Evolutionary conservation across 768 basidiomycete species (phyloP).

Genomic region (Termitomyces sp.): DNA sequence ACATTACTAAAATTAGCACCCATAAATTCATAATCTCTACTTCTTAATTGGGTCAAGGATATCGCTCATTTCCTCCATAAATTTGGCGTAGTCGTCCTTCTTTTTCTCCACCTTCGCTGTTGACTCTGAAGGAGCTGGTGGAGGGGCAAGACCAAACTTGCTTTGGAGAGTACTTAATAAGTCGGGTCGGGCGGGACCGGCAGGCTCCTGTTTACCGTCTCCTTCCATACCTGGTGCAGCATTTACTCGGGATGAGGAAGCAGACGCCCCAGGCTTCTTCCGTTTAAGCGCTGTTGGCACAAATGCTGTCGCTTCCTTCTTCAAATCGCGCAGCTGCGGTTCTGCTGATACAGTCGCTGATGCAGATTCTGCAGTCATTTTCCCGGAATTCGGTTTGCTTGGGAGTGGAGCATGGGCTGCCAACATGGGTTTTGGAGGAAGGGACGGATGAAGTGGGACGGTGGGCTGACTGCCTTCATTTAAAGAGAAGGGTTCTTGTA

Average conservation of each 20-base stretch:
- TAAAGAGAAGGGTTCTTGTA: constrained; percentile 75
- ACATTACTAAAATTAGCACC: not conserved
- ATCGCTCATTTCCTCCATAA: constrained; percentile 72
- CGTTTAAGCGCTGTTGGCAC: constrained; percentile 80
- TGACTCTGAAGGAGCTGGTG: constrained; percentile 14
- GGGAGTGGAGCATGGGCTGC: constrained; percentile 24
- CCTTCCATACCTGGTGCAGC: constrained; percentile 56
- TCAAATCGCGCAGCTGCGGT: constrained; percentile 86
- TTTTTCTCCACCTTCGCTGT: constrained; percentile 28
- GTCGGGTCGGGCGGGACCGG: constrained; percentile 52
- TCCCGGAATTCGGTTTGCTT: constrained; percentile 26
- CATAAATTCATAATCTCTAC: not conserved
- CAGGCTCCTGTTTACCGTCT: constrained; percentile 20
- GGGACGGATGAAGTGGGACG: constrained; percentile 32
- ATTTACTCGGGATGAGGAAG: constrained; percentile 42
- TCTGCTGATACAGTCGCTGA: constrained; percentile 77
- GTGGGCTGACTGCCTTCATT: constrained; percentile 41
- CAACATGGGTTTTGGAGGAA: constrained; percentile 35
- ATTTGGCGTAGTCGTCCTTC: constrained; percentile 72
- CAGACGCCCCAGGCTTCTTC: constrained; percentile 44
- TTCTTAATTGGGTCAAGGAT: constrained; percentile 37
- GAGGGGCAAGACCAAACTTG: constrained; percentile 47
- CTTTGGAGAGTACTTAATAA: constrained; percentile 55
- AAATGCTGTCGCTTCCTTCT: constrained; percentile 93
- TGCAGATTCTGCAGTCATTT: constrained; percentile 29